Evolutionary conservation across 257 asterid species (phyloP), one percentile per base, ranked within the genome.

Genomic region (Solanum habrochaites): DNA sequence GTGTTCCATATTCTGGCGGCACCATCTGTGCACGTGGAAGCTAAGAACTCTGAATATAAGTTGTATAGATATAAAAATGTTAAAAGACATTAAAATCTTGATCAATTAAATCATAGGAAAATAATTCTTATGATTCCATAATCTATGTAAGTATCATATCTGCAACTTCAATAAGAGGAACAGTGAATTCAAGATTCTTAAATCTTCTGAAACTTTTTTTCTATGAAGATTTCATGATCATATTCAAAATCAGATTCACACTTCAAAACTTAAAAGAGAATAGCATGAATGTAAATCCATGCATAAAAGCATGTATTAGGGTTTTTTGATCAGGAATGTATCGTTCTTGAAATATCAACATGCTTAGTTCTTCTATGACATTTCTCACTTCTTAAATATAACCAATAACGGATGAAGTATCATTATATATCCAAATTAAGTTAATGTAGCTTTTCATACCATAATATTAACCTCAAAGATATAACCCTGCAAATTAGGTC

Each of bases 1-100:
- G 98, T 92, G 88, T 92, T 95, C 99, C 99, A 97, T 90, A 97
- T 92, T 92, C 95, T 94, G 29, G 98, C 98, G 16, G 97, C 91
- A 87, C 99, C 99, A 91, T 96, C 98, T 37, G 92, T 89, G 81
- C 98, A 96, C 10, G 98, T 96, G 88, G 99, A 89, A 82, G 99
- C 98, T 90, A 97, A 89, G 89, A 92, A 95, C 90, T 92, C 99
- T 2, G 99, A 95, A 89, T 97, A 99, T 89, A 97, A 93, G 90
- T 97, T 97, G 93, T 87, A 89, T 66, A 72, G 18, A 9, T 29
- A 39, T 18, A 31, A 11, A 60, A 74, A 7, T 13, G 42, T 27
- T 67, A 40, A 67, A 86, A 62, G n/a, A 83, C 56, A 8, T 64
- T 39, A 60, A 23, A 39, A 43, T 62, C 11, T 83, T 83, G 52